Evolutionary conservation across 805 yeast species (phyloP).

Genomic region (Kodamaea kakaduensis): DNA sequence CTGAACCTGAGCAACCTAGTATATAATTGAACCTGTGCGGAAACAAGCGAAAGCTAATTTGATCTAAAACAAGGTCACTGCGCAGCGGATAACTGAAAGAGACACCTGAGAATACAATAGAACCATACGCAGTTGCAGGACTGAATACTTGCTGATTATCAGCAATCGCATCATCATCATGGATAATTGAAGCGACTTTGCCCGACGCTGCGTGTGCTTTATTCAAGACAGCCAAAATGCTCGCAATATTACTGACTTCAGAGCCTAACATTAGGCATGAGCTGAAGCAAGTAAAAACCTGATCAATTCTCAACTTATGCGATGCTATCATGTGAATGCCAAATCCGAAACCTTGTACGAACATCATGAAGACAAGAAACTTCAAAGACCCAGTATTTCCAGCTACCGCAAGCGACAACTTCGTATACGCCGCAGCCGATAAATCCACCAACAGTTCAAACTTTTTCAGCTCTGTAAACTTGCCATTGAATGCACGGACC

Average conservation of each 20-base stretch:
- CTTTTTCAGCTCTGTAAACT: slow-evolving; percentile 44
- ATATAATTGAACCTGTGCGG: slow-evolving; percentile 53
- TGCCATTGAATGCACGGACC: slow-evolving; percentile 60
- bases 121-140: slow-evolving; percentile 31
- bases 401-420: slow-evolving; percentile 45
- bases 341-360: slow-evolving; percentile 91
- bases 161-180: slow-evolving; percentile 7
- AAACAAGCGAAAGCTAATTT: slow-evolving; percentile 44
- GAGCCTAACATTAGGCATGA: slow-evolving; percentile 74
- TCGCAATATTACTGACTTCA: slow-evolving; percentile 50
- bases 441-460: slow-evolving; percentile 36
- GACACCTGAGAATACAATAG: slow-evolving; percentile 52
- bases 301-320: slow-evolving; percentile 51
- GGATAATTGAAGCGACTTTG: slow-evolving; percentile 41
- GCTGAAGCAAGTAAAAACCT: slow-evolving; percentile 78
- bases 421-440: slow-evolving; percentile 39
- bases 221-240: slow-evolving; percentile 57
- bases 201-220: slow-evolving; percentile 69
- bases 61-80: slow-evolving; percentile 43
- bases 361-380: slow-evolving; percentile 62
- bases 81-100: slow-evolving; percentile 63
- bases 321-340: slow-evolving; percentile 64
- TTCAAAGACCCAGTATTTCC: slow-evolving; percentile 56
- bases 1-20: slow-evolving; percentile 89
- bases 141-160: slow-evolving; percentile 6